These are phyloP conservation scores for Zymoseptoria crescenta DNA, from an alignment of 2,329 filamentous ascomycete species.

Conservation along the genomic window DNA sequence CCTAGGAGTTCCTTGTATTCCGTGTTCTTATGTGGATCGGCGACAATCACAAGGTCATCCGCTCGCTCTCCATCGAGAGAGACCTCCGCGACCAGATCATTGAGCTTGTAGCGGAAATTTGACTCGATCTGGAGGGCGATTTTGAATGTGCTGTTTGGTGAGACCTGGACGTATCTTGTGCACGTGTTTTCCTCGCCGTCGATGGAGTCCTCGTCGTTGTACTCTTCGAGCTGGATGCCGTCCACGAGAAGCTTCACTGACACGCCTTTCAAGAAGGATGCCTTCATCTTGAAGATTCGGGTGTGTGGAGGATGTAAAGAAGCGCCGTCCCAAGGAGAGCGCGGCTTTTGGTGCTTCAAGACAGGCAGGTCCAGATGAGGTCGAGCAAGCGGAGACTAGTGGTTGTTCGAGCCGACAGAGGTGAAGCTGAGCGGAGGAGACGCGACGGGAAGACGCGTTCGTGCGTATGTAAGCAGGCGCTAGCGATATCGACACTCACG, in stretches of 20 bases:
- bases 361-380: no score
- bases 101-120: constrained; percentile 1
- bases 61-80: constrained; percentile 15
- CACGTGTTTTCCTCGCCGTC: background rate
- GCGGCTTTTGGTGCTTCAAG: no score
- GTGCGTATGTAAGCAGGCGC: background rate
- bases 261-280: no score
- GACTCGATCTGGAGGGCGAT: background rate
- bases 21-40: background rate
- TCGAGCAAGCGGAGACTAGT: no score
- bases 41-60: no score
- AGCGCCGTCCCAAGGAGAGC: no score
- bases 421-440: no score
- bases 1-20: background rate
- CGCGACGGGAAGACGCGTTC: no score
- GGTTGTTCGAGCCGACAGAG: no score
- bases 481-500: background rate
- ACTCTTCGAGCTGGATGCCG: constrained; percentile 10
- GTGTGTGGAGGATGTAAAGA: no score
- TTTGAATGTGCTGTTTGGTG: constrained; percentile 10
- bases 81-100: constrained; percentile 1
- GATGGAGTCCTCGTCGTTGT: constrained; percentile 7
- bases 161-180: constrained; percentile 14
- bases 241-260: constrained; percentile 8
- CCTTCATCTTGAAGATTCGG: no score